Base-by-base conservation (phyloP, 2,329 filamentous ascomycete species). In the Talaromyces sp. region DNA sequence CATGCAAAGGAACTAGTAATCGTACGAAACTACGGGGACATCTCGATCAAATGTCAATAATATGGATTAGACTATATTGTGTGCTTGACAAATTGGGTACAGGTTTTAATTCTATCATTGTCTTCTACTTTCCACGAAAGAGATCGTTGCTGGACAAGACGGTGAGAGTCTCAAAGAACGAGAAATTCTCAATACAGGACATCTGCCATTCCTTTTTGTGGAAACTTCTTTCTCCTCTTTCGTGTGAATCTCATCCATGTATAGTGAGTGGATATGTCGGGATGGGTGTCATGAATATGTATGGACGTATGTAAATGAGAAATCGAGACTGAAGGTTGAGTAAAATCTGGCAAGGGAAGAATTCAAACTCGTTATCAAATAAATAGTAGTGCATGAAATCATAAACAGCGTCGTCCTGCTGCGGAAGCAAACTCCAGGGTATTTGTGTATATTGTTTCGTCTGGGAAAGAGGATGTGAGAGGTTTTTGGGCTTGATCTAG, bases 401-500 rank as follows among this genome's bases (percentile, higher is more conserved):
- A 21, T 61, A 55, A 55, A 46, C 21, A 55, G 21, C 35, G 43
- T 27, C 51, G 54, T 58, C 43, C 51, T 41, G 29, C 54, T 52
- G 51, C 41, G 58, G 51, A 61, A 52, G 24, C 21, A 41, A 61
- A 51, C 38, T 61, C 43, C 41, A 58, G 55, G 56, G 59, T 61
- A 61, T 58, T 61, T 50, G 38, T 57, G 41, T 50, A 50, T 58
- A 46, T 58, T 50, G 56, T 27, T 55, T 61, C 55, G 54, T 61
- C 54, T 50, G 50, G 46, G 43, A 21, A 46, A 24, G 43, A 10
- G 21, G 35, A 9, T 38, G 17, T 8, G 35, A 13, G 19, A 24
- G 43, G 6, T 19, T 49, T 26, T 32, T 27, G 29, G 19, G 9
- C 21, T 26, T 50, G 52, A 31, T 55, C 27, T 56, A 81, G 67